A percentile compares a stretch with the other conserved stretches of the same genome.
Conservation (phyloP, 2,329 filamentous ascomycete genomes). For the Cercospora citrullina region DNA sequence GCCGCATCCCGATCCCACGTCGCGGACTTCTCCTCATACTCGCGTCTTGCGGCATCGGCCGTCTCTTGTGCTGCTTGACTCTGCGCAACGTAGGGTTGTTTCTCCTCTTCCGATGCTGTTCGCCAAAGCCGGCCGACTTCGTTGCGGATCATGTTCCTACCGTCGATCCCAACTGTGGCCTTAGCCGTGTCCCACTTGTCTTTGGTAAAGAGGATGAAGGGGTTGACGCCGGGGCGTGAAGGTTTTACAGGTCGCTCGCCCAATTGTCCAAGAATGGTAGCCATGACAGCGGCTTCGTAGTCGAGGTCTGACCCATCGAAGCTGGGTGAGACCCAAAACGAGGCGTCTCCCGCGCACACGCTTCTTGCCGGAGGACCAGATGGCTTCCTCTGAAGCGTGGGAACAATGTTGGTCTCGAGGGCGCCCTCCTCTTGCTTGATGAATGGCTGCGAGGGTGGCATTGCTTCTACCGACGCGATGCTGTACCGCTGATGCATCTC, state of each 20-base stretch:
- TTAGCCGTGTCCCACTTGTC: slow-evolving; percentile 65
- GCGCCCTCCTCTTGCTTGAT: slow-evolving; percentile 34
- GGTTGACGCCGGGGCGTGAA: slow-evolving; percentile 72
- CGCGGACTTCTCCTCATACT: slow-evolving; percentile 62
- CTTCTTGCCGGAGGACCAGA: slow-evolving; percentile 32
- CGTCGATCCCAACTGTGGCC: slow-evolving; percentile 62
- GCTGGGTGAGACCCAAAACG: slow-evolving; percentile 36
- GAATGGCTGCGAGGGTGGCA: slow-evolving; percentile 9
- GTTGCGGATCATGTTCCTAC: slow-evolving; percentile 72
- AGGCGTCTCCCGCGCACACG: slow-evolving; percentile 36
- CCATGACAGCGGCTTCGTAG: slow-evolving; percentile 60
- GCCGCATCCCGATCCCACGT: slow-evolving; percentile 71
- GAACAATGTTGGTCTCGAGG: slow-evolving; percentile 2
- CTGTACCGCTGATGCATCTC: slow-evolving; percentile 4
- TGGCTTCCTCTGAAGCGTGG: slow-evolving; percentile 20
- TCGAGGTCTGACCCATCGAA: slow-evolving; percentile 44
- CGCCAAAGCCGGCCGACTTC: slow-evolving; percentile 92
- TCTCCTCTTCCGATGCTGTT: slow-evolving; percentile 67
- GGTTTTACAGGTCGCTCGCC: slow-evolving; percentile 76
- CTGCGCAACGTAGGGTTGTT: slow-evolving; percentile 74
- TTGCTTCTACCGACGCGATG: neutral
- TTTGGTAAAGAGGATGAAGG: slow-evolving; percentile 88
- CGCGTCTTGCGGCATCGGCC: slow-evolving; percentile 59
- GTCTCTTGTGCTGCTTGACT: slow-evolving; percentile 68
- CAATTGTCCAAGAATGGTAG: slow-evolving; percentile 59